Percentiles rank a stretch among this genome's conserved stretches.
Evolutionary conservation across 116 monocot species (phyloP).

Genomic region (Zostera marina): DNA sequence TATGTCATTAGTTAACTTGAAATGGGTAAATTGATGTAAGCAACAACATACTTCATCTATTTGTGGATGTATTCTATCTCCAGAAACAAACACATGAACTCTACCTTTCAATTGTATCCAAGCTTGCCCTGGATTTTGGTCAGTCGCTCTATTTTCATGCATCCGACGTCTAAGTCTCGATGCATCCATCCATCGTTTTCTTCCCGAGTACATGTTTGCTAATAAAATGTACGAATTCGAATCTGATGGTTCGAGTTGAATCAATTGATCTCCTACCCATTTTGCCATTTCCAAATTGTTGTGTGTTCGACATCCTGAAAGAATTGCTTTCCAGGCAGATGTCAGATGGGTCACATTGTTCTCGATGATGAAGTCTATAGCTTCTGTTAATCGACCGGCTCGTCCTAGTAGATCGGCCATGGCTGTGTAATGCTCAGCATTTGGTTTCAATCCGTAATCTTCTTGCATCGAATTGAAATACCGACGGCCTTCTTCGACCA

Average conservation of each 20-base stretch:
- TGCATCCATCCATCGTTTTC: conserved; percentile 30
- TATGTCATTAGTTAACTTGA: too few species aligned
- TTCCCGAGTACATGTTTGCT: conserved; percentile 43
- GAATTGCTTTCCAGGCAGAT: conserved; percentile 46
- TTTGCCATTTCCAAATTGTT: conserved; percentile 34
- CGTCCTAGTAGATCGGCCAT: conserved; percentile 75
- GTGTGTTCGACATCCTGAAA: conserved; percentile 50
- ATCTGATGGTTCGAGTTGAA: conserved; percentile 32
- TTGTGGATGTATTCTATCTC: conserved; percentile 33
- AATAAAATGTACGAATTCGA: conserved; percentile 39
- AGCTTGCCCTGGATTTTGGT: conserved; percentile 35
- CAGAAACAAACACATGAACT: conserved; percentile 38
- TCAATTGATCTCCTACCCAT: conserved; percentile 28
- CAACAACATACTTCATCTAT: conserved; percentile 25
- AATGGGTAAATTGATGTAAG: conserved; percentile 2
- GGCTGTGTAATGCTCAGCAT: conserved; percentile 59
- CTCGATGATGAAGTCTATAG: conserved; percentile 43
- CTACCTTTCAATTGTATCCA: conserved; percentile 55
- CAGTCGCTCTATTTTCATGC: conserved; percentile 25
- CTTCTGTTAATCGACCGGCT: conserved; percentile 42
- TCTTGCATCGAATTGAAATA: conserved; percentile 61
- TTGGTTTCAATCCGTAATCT: conserved; percentile 32
- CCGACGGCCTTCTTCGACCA: conserved; percentile 35
- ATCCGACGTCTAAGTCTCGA: conserved; percentile 29
- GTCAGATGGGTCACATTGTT: conserved; percentile 29